These are phyloP conservation scores for Diaporthe amygdali DNA, from an alignment of 2,329 filamentous ascomycete genomes.

Conservation along the genomic window DNA sequence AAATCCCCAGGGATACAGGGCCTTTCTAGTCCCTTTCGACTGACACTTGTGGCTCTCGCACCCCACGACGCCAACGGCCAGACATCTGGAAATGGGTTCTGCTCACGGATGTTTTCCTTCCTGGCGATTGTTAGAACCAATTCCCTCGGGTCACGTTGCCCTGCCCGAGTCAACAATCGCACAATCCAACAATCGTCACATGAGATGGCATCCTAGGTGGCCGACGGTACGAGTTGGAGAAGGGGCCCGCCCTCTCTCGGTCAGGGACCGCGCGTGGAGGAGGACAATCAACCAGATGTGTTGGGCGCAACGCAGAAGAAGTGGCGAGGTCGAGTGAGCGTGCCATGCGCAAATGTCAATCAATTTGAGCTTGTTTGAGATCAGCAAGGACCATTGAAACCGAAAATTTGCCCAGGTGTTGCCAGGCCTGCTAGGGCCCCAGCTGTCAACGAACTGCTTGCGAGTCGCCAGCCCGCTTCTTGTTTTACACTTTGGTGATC, in stretches of 20 bases:
- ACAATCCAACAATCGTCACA: too few relatives aligned
- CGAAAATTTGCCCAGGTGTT: not conserved
- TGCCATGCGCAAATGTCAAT: not conserved
- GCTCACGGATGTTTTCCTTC: not conserved
- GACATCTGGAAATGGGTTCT: not conserved
- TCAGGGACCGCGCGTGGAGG: not conserved
- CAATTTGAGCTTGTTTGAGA: constrained; percentile 13
- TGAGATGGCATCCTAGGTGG: not conserved
- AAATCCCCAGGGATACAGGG: not conserved
- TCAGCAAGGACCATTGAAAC: constrained; percentile 9
- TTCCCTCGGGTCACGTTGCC: constrained; percentile 2
- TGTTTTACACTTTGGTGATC: constrained; percentile 15
- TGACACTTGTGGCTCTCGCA: not conserved
- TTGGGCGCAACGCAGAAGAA: not conserved
- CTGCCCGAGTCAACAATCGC: not conserved
- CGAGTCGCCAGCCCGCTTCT: constrained; percentile 12
- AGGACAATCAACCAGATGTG: not conserved
- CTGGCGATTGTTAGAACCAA: not conserved
- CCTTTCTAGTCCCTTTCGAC: not conserved
- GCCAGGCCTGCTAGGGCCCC: not conserved
- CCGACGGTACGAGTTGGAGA: not conserved
- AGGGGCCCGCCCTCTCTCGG: not conserved
- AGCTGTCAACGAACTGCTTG: not conserved
- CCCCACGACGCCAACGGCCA: not conserved
- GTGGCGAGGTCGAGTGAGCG: not conserved